Base-by-base conservation (phyloP, 768 basidiomycete species). In the Macrolepiota dolichaula region DNA sequence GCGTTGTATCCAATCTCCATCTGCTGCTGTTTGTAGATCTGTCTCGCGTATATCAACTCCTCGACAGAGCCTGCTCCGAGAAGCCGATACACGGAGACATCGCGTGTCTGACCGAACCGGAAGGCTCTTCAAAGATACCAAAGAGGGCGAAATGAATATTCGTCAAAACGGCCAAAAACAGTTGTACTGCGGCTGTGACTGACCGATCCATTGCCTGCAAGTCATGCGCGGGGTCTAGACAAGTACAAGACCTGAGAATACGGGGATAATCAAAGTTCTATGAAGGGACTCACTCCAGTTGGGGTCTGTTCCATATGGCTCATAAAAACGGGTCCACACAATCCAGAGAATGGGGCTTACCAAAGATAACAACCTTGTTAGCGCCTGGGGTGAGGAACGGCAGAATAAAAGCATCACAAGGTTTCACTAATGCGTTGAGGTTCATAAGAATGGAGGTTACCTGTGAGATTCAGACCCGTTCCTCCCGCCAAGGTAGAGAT, bases 401-500 rank as follows among this genome's bases (percentile, higher is more conserved):
- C 11, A 55, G 19, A 29, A 22, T 32, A 42, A 53, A 19, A 46
- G 42, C 38, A 35, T 54, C 25, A 35, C 53, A 17, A 53, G 52
- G 46, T 60, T 46, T 51, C 51, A 24, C 37, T 36, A 24, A 22
- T 27, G 15, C 52, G 42, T 13, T 61, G 19, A 32, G 59, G 42
- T 61, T 55, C 42, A 49, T 49, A 54, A 54, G 52, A 49, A 50
- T 51, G 51, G 42, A 55, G 51, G 58, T 52, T 62, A 76, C 77
- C 79, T 15, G 92, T 94, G 51, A 97, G 73, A 69, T 96, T 97
- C 49, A 97, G 75, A 1, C 95, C 95, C 4, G 92, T 93, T 1
- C 95, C 96, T 0, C 96, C 96, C 2, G 94, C 94, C 55, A 93
- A 77, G 0, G 94, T 97, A 4, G 93, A 95, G 58, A 97, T 94